These are phyloP conservation scores for Fusarium circinatum DNA, from an alignment of 2,329 filamentous ascomycete species.

Conservation along the genomic window DNA sequence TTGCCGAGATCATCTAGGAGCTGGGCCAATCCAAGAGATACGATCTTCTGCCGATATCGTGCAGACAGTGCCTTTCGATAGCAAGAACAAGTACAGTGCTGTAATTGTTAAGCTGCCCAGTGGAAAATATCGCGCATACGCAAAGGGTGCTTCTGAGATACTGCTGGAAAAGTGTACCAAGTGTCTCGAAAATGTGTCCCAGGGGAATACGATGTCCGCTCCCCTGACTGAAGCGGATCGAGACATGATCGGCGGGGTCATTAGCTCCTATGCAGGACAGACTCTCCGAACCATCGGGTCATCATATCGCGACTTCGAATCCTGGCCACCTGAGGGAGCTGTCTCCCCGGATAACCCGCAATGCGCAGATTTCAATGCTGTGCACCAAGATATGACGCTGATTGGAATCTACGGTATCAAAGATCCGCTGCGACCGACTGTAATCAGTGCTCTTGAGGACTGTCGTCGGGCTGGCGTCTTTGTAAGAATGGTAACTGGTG, in stretches of 20 bases:
- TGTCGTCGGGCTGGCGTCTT: slow-evolving; percentile 74
- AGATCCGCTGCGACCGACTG: slow-evolving; percentile 71
- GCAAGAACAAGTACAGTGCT: slow-evolving; percentile 66
- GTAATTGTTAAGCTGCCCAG: slow-evolving; percentile 61
- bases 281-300: slow-evolving; percentile 80
- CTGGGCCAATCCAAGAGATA: slow-evolving; percentile 57
- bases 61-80: slow-evolving; percentile 66
- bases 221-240: slow-evolving; percentile 64
- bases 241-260: slow-evolving; percentile 63
- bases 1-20: slow-evolving; percentile 61
- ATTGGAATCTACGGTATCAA: slow-evolving; percentile 71
- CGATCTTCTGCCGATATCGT: slow-evolving; percentile 58
- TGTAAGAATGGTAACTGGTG: slow-evolving; percentile 71
- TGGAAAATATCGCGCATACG: slow-evolving; percentile 58
- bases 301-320: slow-evolving; percentile 76
- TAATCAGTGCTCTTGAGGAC: slow-evolving; percentile 69
- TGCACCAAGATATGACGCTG: slow-evolving; percentile 55
- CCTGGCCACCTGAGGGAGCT: slow-evolving; percentile 75
- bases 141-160: slow-evolving; percentile 69
- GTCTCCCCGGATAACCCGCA: slow-evolving; percentile 69
- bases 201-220: slow-evolving; percentile 61
- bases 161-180: slow-evolving; percentile 58
- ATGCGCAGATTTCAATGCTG: slow-evolving; percentile 61
- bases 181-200: slow-evolving; percentile 61
- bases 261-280: slow-evolving; percentile 68